Percentiles rank a stretch among this genome's conserved stretches.
These are phyloP conservation scores for Gillenia trifoliata DNA, from an alignment of 306 rosid genomes.

Conservation along the genomic window DNA sequence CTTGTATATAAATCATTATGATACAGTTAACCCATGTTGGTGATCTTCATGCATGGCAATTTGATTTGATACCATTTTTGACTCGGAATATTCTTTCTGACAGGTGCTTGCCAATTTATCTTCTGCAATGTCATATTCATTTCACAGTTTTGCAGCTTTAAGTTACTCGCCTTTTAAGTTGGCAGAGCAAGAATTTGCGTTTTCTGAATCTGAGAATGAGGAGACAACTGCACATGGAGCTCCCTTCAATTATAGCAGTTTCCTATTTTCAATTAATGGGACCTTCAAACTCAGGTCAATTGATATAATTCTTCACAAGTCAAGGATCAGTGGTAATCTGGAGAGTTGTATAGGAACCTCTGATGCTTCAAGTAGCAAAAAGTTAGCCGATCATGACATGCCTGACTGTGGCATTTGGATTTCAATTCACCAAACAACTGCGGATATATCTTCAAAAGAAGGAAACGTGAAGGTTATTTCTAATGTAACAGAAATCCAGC, in stretches of 20 bases:
- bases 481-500: slow-evolving; percentile 44
- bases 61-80: slow-evolving; percentile 17
- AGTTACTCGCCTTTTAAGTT: slow-evolving; percentile 33
- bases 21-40: background rate
- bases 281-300: slow-evolving; percentile 44
- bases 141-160: slow-evolving; percentile 29
- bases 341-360: slow-evolving; percentile 23
- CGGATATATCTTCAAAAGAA: slow-evolving; percentile 50
- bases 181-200: slow-evolving; percentile 33
- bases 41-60: background rate
- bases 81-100: slow-evolving; percentile 28
- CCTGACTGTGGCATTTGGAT: slow-evolving; percentile 74
- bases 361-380: slow-evolving; percentile 32
- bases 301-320: slow-evolving; percentile 59
- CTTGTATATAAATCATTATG: background rate
- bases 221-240: slow-evolving; percentile 23
- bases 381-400: slow-evolving; percentile 37
- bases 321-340: slow-evolving; percentile 40
- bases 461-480: slow-evolving; percentile 45
- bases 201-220: slow-evolving; percentile 33
- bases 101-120: slow-evolving; percentile 60
- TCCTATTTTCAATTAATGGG: slow-evolving; percentile 36
- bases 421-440: slow-evolving; percentile 48
- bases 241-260: slow-evolving; percentile 29
- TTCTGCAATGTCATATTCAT: slow-evolving; percentile 40